Base-by-base conservation (phyloP, 2,329 filamentous ascomycete genomes). In the Neofusicoccum cordaticola region DNA sequence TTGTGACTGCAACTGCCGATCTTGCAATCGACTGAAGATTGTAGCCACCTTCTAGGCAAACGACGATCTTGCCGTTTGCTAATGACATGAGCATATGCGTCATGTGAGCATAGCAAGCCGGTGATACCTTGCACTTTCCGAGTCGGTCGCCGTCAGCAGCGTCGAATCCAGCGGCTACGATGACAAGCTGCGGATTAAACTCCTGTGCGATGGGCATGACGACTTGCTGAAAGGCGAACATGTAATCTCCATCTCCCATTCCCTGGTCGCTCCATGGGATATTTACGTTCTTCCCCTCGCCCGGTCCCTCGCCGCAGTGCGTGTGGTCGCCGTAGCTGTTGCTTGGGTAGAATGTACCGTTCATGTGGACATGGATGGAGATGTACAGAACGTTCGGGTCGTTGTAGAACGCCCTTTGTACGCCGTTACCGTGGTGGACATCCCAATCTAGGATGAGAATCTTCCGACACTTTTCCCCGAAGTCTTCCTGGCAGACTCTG, bases 51-150 rank as follows among this genome's bases (percentile, higher is more conserved):
- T 99, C 95, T 2, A 99, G 83, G 73, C 93, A 97, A 8, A 97
- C 94, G 2, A 92, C 91, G 13, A 99, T 85, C 73, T 93, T 97
- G 34, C 95, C 95, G 50, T 88, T 85, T 0, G 95, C 94, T 19
- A 99, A 83, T 2, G 92, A 93, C 93, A 97, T 98, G 53, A 99
- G 86, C 94, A 98, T 97, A 74, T 97, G 93, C 15, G 95, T 98
- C 95, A 99, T 98, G 74, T 99, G 94, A 13, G 93, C 92, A 74
- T 98, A 99, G 74, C 95, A 96, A 4, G 88, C 80, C 0, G 95
- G 95, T 0, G 93, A 90, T 4, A 99, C 95, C 72, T 92, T 94
- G 75, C 95, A 99, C 37, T 91, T 92, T 58, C 95, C 95, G 1
- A 99, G 85, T 73, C 95, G 89, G 76, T 99, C 95, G 12, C 95